Percentiles rank a stretch among this genome's conserved stretches.
These are phyloP conservation scores for Candida piceae DNA, from an alignment of 805 yeast genomes.

Conservation along the genomic window DNA sequence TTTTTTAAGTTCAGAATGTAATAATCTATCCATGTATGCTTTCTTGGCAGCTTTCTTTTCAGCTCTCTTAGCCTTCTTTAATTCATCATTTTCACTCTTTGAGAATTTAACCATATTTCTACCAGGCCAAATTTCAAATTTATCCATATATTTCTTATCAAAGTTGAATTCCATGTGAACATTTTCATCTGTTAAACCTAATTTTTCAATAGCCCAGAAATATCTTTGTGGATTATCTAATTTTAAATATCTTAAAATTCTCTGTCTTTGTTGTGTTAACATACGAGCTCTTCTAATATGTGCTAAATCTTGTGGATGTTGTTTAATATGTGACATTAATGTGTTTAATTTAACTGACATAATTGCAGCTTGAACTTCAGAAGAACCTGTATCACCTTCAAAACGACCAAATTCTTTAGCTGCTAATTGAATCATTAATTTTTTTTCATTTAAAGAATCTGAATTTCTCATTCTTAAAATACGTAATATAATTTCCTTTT, in stretches of 20 bases:
- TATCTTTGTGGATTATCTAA: constrained; percentile 75
- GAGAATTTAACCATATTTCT: constrained; percentile 55
- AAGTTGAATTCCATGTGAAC: constrained; percentile 76
- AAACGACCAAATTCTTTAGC: constrained; percentile 72
- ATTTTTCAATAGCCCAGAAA: constrained; percentile 77
- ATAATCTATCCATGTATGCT: constrained; percentile 17
- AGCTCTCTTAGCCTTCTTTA: constrained; percentile 42
- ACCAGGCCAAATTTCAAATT: constrained; percentile 74
- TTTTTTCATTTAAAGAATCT: constrained; percentile 48
- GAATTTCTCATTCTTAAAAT: constrained; percentile 74
- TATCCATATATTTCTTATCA: constrained; percentile 74
- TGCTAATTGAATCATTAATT: constrained; percentile 60
- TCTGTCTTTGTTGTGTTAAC: constrained; percentile 86
- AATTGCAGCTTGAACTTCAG: constrained; percentile 94
- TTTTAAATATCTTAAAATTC: constrained; percentile 75
- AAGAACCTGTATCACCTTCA: constrained; percentile 90
- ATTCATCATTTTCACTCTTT: constrained; percentile 41
- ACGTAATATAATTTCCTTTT: constrained; percentile 64
- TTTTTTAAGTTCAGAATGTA: neutral
- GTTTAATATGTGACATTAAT: constrained; percentile 66
- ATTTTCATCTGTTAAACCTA: constrained; percentile 80
- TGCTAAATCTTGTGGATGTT: constrained; percentile 66
- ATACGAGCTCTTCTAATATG: constrained; percentile 70
- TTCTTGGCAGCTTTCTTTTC: constrained; percentile 36
- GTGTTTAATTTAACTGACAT: constrained; percentile 76